Base-by-base conservation (phyloP, 495 filamentous ascomycete genomes). In the Talaromyces borbonicus region DNA sequence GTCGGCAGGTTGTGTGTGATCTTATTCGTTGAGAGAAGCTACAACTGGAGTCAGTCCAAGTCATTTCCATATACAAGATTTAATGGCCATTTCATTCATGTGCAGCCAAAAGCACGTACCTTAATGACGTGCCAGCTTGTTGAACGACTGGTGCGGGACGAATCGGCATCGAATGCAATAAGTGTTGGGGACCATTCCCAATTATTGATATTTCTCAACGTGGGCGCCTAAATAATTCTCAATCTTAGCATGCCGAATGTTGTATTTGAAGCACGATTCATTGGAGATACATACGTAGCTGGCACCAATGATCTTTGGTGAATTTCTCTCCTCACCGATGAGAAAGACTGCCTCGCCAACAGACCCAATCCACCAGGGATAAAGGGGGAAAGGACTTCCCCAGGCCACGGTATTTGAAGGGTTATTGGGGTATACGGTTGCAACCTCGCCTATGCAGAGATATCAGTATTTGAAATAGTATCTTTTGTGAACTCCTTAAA, bases 331-430 rank as follows among this genome's bases (percentile, higher is more conserved):
- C 36, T 77, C 69, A 18, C 78, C 81, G 29, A 87, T 71, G 49
- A 83, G 70, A 50, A 76, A 83, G 19, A 85, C 73, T 2, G 80
- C 81, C 52, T 88, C 82, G 20, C 66, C 71, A 30, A 84, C 75
- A 32, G 71, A 70, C 30, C 74, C 77, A 46, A 72, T 77, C 76
- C 83, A 49, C 42, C 55, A 65, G 42, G 71, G 58, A 65, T 59
- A 48, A 22, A 14, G 35, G 25, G 40, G 30, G 48, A 36, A 36
- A 4, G 33, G 33, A 9, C 33, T 36, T 16, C 33, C 33, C 33
- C 33, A 36, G 14, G 33, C 33, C 33, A 36, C 33, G 3, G 33
- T 18, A 36, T 36, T 36, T 14, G 11, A 14, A 5, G 33, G 33
- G 14, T 36, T 36, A 36, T 36, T 45, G 19, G 42, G 52, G 47